Evolutionary conservation across 1,284 basidiomycete genomes (phyloP), one percentile per base, ranked within the genome.

Genomic region (Leccinum solheimii): DNA sequence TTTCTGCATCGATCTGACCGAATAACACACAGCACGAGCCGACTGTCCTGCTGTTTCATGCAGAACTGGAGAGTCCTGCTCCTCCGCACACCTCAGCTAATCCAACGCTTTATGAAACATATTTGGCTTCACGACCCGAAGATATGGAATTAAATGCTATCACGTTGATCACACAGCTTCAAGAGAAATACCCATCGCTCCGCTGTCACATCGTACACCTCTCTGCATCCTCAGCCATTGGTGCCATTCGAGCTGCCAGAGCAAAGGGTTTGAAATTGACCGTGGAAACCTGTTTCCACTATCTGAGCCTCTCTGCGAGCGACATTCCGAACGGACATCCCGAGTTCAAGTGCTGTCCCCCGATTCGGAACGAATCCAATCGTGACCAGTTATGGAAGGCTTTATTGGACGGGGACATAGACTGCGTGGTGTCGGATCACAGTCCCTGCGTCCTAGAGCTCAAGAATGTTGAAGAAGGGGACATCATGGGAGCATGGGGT

Each of bases 281-380:
- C 0, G 91, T 94, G 60, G 95, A 97, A 79, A 97, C 95, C 0
- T 97, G 94, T 77, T 96, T 95, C 78, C 95, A 97, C 77, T 97
- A 97, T 78, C 85, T 97, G 40, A 86, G 86, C 67, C 82, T 94
- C 19, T 78, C 85, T 30, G 80, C 88, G 0, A 80, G 83, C 62
- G 74, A 83, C 59, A 85, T 92, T 56, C 93, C 92, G 5, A 75
- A 82, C 62, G 89, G 90, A 3, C 84, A 77, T 19, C 86, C 91
- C 45, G 88, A 93, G 74, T 94, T 91, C 84, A 97, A 98, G 74
- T 97, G 95, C 72, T 96, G 94, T 76, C 95, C 95, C n/a, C 95
- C 95, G 3, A 91, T 98, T 65, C 86, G 95, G 50, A 84, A 86
- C 53, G 78, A 80, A 13, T 75, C 72, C 3, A 98, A 97, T 75